These are phyloP conservation scores for Cladobotryum mycophilum DNA, from an alignment of 2,329 filamentous ascomycete species.

Conservation along the genomic window DNA sequence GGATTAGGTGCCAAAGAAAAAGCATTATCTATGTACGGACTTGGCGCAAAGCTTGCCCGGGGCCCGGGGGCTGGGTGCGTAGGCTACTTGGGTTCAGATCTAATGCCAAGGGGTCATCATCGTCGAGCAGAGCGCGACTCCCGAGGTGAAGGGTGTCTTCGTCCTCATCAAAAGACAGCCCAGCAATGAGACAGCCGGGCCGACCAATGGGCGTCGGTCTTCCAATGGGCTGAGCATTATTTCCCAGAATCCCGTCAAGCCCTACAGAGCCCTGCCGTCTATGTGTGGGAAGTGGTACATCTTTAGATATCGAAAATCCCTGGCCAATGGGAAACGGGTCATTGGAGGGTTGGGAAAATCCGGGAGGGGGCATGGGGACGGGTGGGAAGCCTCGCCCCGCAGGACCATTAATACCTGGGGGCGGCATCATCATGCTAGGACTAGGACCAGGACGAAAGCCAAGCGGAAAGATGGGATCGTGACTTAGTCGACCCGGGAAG, in stretches of 20 bases:
- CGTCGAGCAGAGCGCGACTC: conserved; percentile 80
- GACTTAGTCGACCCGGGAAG: conserved; percentile 54
- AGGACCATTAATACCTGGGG: conserved; percentile 45
- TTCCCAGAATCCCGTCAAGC: conserved; percentile 49
- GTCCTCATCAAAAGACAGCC: conserved; percentile 45
- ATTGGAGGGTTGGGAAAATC: conserved; percentile 25
- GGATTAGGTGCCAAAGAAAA: conserved; percentile 33
- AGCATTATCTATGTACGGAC: conserved; percentile 36
- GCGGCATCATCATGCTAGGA: conserved; percentile 42
- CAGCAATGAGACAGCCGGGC: conserved; percentile 65
- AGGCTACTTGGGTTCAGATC: conserved; percentile 27
- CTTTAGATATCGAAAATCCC: conserved; percentile 28
- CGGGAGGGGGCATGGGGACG: conserved; percentile 30
- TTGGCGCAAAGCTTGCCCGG: conserved; percentile 34
- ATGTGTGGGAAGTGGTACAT: conserved; percentile 43
- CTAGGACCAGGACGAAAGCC: conserved; percentile 39
- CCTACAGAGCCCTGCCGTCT: conserved; percentile 70
- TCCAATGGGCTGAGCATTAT: conserved; percentile 65
- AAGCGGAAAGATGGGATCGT: conserved; percentile 41
- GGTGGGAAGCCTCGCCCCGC: conserved; percentile 39
- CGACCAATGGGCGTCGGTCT: conserved; percentile 83
- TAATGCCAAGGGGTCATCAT: conserved; percentile 51
- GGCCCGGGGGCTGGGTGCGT: conserved; percentile 48
- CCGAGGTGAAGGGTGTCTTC: conserved; percentile 78
- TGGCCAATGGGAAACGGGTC: conserved; percentile 28